These are phyloP conservation scores for Boletus tomentosulus DNA, from an alignment of 768 basidiomycete species.

Conservation along the genomic window DNA sequence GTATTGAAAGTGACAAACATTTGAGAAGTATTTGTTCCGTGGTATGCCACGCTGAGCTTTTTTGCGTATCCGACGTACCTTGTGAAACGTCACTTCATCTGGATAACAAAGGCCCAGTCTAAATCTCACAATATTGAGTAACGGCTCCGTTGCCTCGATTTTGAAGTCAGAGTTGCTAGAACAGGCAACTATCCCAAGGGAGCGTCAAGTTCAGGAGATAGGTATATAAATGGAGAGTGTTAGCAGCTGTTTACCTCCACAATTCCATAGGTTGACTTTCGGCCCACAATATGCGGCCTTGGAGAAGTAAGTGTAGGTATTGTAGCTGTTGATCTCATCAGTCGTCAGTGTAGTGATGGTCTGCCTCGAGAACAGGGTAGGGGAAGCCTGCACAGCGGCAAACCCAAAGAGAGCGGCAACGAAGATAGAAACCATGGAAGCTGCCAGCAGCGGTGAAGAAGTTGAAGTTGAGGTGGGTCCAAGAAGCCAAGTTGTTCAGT, in stretches of 20 bases:
- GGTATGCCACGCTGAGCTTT: constrained; percentile 30
- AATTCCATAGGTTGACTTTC: constrained; percentile 41
- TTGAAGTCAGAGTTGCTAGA: constrained; percentile 39
- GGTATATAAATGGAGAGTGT: neutral
- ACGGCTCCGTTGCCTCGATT: constrained; percentile 38
- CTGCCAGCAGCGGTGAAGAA: neutral
- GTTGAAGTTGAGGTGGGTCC: too few relatives aligned
- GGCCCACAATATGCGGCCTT: constrained; percentile 45
- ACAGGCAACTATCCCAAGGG: constrained; percentile 33
- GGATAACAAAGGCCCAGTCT: too few relatives aligned
- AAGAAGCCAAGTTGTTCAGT: too few relatives aligned
- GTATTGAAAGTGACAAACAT: constrained; percentile 35
- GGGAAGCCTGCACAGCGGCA: constrained; percentile 7
- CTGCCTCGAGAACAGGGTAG: constrained; percentile 29
- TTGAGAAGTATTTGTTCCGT: constrained; percentile 25
- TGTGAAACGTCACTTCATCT: neutral
- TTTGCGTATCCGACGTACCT: constrained; percentile 41
- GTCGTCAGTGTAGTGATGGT: constrained; percentile 34
- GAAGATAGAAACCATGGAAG: constrained; percentile 1
- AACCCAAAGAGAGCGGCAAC: constrained; percentile 5
- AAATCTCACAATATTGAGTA: constrained; percentile 39
- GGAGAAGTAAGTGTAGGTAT: constrained; percentile 47
- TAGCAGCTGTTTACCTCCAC: constrained; percentile 44
- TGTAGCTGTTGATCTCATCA: constrained; percentile 39
- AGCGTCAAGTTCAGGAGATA: neutral